Base-by-base conservation (phyloP, 768 basidiomycete species). In the Auricularia auricula-judae region DNA sequence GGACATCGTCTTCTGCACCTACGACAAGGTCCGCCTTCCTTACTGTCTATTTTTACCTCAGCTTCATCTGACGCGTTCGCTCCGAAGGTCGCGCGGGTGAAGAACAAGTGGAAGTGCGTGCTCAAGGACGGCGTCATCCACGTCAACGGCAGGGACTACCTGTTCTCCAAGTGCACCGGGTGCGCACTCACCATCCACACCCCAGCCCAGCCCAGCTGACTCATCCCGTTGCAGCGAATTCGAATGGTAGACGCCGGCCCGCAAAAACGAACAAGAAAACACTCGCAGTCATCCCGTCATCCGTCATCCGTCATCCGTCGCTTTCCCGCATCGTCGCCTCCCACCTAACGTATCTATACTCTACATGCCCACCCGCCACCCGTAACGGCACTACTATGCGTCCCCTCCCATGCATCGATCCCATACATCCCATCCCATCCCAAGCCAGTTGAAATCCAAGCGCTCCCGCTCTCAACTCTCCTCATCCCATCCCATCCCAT, bases 81-180 rank as follows among this genome's bases (percentile, higher is more conserved):
- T 29, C 29, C 29, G 62, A 68, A 98, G 95, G 96, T 98, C 42
- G 93, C 95, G 54, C 84, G 97, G n/a, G 96, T 98, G 33, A 99
- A 98, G 78, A 98, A 97, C 79, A 99, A 98, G 79, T 99, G 97
- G 97, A 99, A 98, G 80, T 95, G 94, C 66, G 86, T 92, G 29
- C 82, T 99, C 62, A 97, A 97, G 76, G 97, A 98, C 68, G 97
- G 97, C 3, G 93, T 98, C 87, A 91, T 98, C 67, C 91, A 93
- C 69, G 85, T 97, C 69, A 97, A 97, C 68, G 96, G 96, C 36
- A 93, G 91, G 71, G 97, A 99, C 71, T 99, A 98, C 77, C 82
- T 99, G 16, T 99, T 99, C 72, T 84, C 91, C 63, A 96, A 97
- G 75, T 98, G 96, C 76, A 93, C 86, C 4, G 96, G 96, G 96